phyloP scores from a whole-genome alignment of 2,329 filamentous ascomycete genomes.

The Rhynchosporium agropyri region DNA sequence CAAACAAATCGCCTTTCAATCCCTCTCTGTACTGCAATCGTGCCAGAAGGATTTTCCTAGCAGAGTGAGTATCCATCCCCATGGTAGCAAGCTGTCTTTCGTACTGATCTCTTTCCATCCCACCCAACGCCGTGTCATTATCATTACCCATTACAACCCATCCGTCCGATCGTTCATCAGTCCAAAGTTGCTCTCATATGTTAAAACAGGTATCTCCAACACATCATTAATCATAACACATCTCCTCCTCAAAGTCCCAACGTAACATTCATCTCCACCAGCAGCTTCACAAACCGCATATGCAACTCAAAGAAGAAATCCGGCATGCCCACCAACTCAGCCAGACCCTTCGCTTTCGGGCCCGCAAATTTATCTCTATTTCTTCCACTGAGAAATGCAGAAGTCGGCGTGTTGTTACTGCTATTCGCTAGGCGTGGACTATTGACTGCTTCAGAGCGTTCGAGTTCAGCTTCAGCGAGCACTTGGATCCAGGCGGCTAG shows the following conservation, averaged over 20 bases:
- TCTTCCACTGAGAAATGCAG: constrained; percentile 37
- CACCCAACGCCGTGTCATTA: constrained; percentile 14
- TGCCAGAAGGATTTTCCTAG: background rate
- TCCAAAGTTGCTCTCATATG: background rate
- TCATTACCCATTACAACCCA: constrained; percentile 4
- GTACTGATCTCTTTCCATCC: background rate
- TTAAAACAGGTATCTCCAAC: constrained; percentile 8
- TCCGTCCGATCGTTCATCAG: background rate
- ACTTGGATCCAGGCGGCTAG: constrained; percentile 67
- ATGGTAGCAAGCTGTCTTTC: too few relatives aligned
- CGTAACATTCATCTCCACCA: constrained; percentile 50
- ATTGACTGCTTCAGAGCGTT: constrained; percentile 44
- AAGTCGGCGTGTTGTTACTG: constrained; percentile 18
- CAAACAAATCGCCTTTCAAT: background rate
- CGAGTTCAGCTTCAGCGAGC: constrained; percentile 64
- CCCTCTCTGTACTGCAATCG: background rate
- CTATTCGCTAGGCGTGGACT: constrained; percentile 17
- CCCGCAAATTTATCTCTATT: constrained; percentile 43
- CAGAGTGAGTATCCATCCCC: constrained; percentile 1
- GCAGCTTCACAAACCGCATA: constrained; percentile 62
- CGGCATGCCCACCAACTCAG: constrained; percentile 66
- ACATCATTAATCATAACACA: background rate
- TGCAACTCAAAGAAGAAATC: constrained; percentile 72
- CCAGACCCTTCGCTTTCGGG: constrained; percentile 62
- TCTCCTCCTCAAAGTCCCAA: constrained; percentile 21